These are phyloP conservation scores for Apiospora aurea DNA, from an alignment of 2,329 filamentous ascomycete species.

Conservation along the genomic window DNA sequence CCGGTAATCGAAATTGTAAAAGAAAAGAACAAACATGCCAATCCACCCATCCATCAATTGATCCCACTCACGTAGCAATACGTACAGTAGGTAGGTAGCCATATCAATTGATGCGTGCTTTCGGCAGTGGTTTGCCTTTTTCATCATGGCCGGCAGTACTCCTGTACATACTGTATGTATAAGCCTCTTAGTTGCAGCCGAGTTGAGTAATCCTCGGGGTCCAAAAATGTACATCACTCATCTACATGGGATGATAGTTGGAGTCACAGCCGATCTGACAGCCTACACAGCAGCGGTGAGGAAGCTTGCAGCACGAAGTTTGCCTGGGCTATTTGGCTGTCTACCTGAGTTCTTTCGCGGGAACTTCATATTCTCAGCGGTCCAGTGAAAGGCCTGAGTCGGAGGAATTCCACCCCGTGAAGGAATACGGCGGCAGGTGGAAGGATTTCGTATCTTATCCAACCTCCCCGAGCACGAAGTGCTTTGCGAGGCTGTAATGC, in stretches of 20 bases:
- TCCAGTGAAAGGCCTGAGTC: background rate
- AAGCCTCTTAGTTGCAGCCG: background rate
- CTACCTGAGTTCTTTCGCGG: background rate
- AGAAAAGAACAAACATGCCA: background rate
- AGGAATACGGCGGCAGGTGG: background rate
- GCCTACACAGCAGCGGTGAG: conserved; percentile 13
- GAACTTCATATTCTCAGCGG: background rate
- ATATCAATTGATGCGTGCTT: background rate
- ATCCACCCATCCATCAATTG: background rate
- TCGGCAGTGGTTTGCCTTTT: conserved; percentile 6
- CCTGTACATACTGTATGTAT: background rate
- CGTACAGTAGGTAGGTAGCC: background rate
- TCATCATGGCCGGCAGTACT: background rate
- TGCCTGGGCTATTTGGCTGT: background rate
- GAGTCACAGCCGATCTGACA: conserved; percentile 10
- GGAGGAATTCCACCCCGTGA: background rate
- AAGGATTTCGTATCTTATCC: background rate
- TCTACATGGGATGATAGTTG: background rate
- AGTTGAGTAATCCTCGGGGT: background rate
- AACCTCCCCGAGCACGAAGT: background rate
- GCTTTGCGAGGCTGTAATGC: background rate
- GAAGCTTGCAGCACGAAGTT: background rate
- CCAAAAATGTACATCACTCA: conserved; percentile 6
- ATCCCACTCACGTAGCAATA: background rate
- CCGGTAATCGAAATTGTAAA: background rate